phyloP scores from a whole-genome alignment of 176 grass and related monocot species.

The Oropetium thomaeum region DNA sequence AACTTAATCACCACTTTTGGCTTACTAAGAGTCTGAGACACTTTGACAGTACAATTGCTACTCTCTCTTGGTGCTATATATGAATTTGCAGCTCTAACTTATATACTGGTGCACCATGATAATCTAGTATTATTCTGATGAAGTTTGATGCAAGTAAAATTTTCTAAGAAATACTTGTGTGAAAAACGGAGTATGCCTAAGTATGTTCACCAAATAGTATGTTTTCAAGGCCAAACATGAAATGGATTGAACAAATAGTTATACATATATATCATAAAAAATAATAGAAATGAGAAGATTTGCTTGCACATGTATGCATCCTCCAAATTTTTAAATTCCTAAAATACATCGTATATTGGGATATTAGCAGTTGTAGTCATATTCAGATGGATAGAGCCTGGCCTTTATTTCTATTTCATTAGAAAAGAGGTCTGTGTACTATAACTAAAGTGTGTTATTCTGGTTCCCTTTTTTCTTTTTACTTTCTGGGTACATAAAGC shows the following conservation, averaged over 20 bases:
- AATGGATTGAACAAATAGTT: too few species aligned
- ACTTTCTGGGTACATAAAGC: neutral
- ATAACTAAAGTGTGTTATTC: neutral
- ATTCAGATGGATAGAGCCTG: too few species aligned
- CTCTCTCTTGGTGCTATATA: neutral
- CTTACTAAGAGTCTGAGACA: neutral
- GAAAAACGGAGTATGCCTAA: too few species aligned
- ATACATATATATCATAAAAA: neutral
- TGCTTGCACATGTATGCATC: neutral
- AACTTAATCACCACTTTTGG: neutral
- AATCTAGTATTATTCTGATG: neutral
- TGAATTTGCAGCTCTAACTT: neutral
- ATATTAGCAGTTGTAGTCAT: too few species aligned
- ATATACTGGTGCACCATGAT: neutral
- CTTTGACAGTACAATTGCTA: neutral
- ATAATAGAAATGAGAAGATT: neutral
- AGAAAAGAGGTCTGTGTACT: too few species aligned
- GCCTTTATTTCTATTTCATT: too few species aligned
- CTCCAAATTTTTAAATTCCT: neutral
- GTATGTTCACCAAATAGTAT: neutral
- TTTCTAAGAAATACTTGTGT: neutral
- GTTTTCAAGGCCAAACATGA: neutral
- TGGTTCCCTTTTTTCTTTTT: neutral
- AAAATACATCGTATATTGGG: neutral
- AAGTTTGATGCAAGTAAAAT: neutral